These are phyloP conservation scores for Endogone sp. DNA, from an alignment of 192 early-diverging fungal species.

Conservation along the genomic window DNA sequence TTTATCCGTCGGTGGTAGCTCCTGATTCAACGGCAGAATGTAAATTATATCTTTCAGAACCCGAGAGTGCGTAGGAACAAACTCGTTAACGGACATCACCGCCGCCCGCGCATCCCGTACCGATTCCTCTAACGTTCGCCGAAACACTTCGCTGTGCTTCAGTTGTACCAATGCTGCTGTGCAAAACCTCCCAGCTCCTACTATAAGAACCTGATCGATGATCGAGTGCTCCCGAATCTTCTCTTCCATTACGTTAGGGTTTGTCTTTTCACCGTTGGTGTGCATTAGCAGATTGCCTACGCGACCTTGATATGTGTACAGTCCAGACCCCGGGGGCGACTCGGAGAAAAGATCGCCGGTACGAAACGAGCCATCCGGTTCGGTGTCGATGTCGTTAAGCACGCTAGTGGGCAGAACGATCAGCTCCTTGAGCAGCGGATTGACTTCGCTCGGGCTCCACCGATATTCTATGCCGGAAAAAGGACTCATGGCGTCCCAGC, in stretches of 20 bases:
- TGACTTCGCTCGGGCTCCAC: background rate
- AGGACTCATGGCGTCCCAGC: background rate
- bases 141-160: background rate
- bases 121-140: slow-evolving; percentile 10
- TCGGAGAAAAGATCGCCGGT: background rate
- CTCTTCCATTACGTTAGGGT: slow-evolving; percentile 22
- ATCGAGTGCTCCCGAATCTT: slow-evolving; percentile 6
- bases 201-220: slow-evolving; percentile 14
- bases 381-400: background rate
- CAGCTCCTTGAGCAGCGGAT: background rate
- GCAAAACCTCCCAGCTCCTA: slow-evolving; percentile 11
- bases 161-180: slow-evolving; percentile 8
- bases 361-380: background rate
- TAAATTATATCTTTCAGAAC: slow-evolving; percentile 22
- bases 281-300: slow-evolving; percentile 15
- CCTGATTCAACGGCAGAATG: slow-evolving; percentile 12
- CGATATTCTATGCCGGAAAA: background rate
- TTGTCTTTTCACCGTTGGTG: slow-evolving; percentile 33
- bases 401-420: background rate
- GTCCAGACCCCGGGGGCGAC: background rate
- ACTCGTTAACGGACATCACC: slow-evolving; percentile 16
- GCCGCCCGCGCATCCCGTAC: slow-evolving; percentile 14
- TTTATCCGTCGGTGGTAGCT: slow-evolving; percentile 22
- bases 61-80: slow-evolving; percentile 13
- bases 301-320: slow-evolving; percentile 10